Evolutionary conservation across 805 yeast species (phyloP).

Genomic region (Saccharomyces jurei): DNA sequence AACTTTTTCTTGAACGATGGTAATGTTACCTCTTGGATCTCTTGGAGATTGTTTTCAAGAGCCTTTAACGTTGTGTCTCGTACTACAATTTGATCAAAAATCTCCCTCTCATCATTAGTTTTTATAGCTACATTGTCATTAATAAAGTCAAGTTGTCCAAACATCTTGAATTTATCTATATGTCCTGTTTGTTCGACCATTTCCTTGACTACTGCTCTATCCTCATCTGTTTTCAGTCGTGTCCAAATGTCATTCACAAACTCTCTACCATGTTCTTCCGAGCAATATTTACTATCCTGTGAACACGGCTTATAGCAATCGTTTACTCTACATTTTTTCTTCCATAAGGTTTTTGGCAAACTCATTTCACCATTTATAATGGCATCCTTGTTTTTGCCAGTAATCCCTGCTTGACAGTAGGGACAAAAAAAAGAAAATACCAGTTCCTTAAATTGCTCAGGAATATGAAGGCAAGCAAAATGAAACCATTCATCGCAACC

Average conservation of each 20-base stretch:
- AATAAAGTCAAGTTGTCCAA: constrained; percentile 18
- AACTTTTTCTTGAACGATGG: constrained; percentile 10
- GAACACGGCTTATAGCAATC: constrained; percentile 38
- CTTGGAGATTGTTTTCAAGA: constrained; percentile 8
- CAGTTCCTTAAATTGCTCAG: constrained; percentile 42
- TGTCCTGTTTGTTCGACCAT: constrained; percentile 8
- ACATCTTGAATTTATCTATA: constrained; percentile 9
- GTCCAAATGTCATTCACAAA: constrained; percentile 12
- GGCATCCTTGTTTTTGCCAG: constrained; percentile 26
- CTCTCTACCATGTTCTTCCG: constrained; percentile 55
- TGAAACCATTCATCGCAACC: constrained; percentile 96
- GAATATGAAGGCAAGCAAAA: constrained; percentile 63
- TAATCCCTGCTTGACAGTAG: constrained; percentile 46
- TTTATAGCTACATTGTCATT: constrained; percentile 9
- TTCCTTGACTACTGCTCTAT: constrained; percentile 3
- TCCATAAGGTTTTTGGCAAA: constrained; percentile 55
- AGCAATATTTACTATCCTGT: constrained; percentile 60
- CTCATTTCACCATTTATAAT: not conserved
- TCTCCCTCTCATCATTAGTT: constrained; percentile 8
- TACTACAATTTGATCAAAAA: constrained; percentile 12
- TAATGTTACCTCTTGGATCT: constrained; percentile 9
- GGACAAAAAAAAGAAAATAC: constrained; percentile 66
- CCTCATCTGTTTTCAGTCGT: constrained; percentile 9
- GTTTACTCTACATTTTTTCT: constrained; percentile 59
- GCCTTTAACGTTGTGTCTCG: constrained; percentile 14